Evolutionary conservation across 106 monocot genomes (phyloP).

Genomic region (Xerophyta viscosa): DNA sequence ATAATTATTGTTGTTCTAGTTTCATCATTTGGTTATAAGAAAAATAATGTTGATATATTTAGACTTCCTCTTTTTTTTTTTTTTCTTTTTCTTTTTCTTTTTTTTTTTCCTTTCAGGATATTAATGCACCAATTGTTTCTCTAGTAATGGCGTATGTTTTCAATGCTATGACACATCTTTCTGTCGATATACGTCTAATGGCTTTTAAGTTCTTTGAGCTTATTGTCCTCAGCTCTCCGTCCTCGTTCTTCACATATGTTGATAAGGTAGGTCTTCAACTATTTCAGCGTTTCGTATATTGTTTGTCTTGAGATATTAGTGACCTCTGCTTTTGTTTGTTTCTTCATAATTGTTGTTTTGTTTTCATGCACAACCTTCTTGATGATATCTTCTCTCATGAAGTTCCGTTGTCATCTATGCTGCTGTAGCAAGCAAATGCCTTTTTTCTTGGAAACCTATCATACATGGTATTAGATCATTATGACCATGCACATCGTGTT

Average conservation of each 20-base stretch:
- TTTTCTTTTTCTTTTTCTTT: not conserved
- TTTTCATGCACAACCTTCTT: no score
- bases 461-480: no score
- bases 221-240: constrained; percentile 53
- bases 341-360: no score
- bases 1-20: no score
- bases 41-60: no score
- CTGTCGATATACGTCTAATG: constrained; percentile 66
- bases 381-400: no score
- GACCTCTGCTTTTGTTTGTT: not conserved
- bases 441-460: no score
- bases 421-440: no score
- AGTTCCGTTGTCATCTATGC: not conserved
- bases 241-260: constrained; percentile 63
- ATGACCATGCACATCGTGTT: no score
- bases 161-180: constrained; percentile 90
- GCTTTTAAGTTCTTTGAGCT: constrained; percentile 89
- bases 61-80: not conserved
- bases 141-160: constrained; percentile 77
- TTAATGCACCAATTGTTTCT: constrained; percentile 28
- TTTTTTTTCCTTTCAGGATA: constrained; percentile 27
- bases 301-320: not conserved
- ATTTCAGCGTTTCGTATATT: not conserved
- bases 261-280: constrained; percentile 44
- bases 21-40: not conserved